These are phyloP conservation scores for Parasarocladium wereldwijsianum DNA, from an alignment of 2,329 filamentous ascomycete genomes.

Conservation along the genomic window DNA sequence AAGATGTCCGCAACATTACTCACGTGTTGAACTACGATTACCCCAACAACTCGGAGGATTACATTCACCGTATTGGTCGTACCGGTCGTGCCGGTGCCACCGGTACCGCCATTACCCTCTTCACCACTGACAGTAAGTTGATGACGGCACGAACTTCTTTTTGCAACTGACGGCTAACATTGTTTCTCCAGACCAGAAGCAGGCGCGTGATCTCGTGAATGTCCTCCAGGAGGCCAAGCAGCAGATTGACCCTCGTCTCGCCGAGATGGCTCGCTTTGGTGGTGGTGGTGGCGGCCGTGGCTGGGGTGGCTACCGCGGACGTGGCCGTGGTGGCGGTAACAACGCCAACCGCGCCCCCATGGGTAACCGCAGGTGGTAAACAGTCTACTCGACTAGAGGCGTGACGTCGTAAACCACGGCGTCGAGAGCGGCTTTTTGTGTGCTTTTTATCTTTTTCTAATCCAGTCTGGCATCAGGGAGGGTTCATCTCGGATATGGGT, in stretches of 20 bases:
- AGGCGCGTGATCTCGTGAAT: constrained; percentile 89
- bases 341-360: constrained; percentile 36
- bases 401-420: constrained; percentile 5
- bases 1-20: constrained; percentile 99
- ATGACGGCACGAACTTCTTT: neutral
- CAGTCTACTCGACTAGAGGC: constrained; percentile 2
- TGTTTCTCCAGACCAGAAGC: constrained; percentile 63
- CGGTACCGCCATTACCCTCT: constrained; percentile 94
- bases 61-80: constrained; percentile 92
- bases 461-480: no score
- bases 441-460: no score
- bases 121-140: constrained; percentile 97
- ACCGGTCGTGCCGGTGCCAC: constrained; percentile 89
- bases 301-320: constrained; percentile 55
- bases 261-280: constrained; percentile 89
- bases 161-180: constrained; percentile 18
- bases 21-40: constrained; percentile 99
- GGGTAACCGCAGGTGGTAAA: constrained; percentile 36
- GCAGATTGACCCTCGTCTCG: constrained; percentile 88
- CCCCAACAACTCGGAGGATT: constrained; percentile 97
- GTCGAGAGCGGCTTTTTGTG: no score
- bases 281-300: constrained; percentile 67
- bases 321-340: constrained; percentile 36
- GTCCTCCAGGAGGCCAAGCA: constrained; percentile 96
- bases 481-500: no score